A percentile compares a stretch with the other conserved stretches of the same genome.
Evolutionary conservation across 805 yeast genomes (phyloP).

Genomic region (Candida glaebosa): DNA sequence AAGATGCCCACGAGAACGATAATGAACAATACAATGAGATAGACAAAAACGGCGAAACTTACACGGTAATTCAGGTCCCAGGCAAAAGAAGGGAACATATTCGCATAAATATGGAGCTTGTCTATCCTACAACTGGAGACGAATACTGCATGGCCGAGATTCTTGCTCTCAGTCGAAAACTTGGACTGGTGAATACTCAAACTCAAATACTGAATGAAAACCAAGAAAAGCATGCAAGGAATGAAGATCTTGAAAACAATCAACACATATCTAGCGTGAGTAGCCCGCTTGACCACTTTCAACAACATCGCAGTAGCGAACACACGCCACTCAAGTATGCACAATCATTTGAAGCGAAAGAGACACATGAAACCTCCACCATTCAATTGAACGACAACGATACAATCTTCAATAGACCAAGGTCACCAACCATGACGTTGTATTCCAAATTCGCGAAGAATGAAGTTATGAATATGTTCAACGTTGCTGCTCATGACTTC

Average conservation of each 20-base stretch:
- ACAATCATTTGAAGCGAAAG: conserved; percentile 3
- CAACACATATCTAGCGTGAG: neutral
- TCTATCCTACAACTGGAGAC: conserved; percentile 43
- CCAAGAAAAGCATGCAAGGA: conserved; percentile 1
- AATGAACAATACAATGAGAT: conserved; percentile 8
- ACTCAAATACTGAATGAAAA: conserved; percentile 1
- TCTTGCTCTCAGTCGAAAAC: conserved; percentile 45
- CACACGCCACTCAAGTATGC: neutral
- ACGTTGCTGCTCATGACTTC: conserved; percentile 42
- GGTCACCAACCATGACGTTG: conserved; percentile 77
- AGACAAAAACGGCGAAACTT: conserved; percentile 14
- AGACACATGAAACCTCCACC: conserved; percentile 31
- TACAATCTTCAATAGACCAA: conserved; percentile 23
- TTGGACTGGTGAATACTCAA: conserved; percentile 8
- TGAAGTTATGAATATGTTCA: conserved; percentile 75
- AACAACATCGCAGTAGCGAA: too few relatives aligned
- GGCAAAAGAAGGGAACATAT: conserved; percentile 62
- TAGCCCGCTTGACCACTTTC: neutral
- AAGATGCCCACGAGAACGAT: conserved; percentile 19
- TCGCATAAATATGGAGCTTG: conserved; percentile 55
- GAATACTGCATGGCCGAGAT: conserved; percentile 67
- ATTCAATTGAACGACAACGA: conserved; percentile 43
- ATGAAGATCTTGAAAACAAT: too few relatives aligned
- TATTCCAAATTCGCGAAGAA: conserved; percentile 71
- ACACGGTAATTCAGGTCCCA: conserved; percentile 48